These are phyloP conservation scores for Cucumis cinereus DNA, from an alignment of 306 rosid species.

Conservation along the genomic window DNA sequence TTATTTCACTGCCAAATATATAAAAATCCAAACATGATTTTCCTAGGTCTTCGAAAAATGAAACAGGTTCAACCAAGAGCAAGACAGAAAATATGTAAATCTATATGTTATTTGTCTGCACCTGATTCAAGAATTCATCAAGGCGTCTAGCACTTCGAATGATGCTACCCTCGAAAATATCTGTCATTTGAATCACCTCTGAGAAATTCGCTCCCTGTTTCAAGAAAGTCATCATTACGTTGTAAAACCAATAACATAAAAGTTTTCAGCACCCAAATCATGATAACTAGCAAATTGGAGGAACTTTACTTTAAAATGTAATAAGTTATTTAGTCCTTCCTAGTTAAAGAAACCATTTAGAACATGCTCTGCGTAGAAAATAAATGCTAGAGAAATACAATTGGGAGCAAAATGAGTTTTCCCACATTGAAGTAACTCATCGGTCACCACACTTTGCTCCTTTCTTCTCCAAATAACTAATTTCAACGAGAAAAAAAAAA, in stretches of 20 bases:
- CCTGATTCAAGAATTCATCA: constrained; percentile 95
- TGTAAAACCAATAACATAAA: neutral
- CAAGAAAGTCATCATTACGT: neutral
- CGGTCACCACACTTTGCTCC: neutral
- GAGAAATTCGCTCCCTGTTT: constrained; percentile 70
- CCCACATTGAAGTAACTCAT: neutral
- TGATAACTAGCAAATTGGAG: neutral
- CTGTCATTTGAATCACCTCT: constrained; percentile 94
- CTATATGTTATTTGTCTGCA: neutral
- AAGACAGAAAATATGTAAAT: neutral
- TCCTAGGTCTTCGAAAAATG: neutral
- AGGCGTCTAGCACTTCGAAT: constrained; percentile 95
- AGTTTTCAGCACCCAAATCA: neutral
- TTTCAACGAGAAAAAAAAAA: neutral
- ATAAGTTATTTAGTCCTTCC: neutral
- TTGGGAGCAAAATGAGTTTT: neutral
- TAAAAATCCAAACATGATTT: neutral
- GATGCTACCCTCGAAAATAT: constrained; percentile 92
- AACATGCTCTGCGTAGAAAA: neutral
- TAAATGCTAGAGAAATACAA: neutral
- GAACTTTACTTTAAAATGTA: neutral
- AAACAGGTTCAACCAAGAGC: neutral
- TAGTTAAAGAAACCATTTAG: neutral
- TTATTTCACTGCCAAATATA: neutral
- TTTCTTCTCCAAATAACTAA: neutral